Percentiles rank a stretch among this genome's conserved stretches.
Conservation (phyloP, 2,329 filamentous ascomycete species). For the Ophiocordyceps robertsii region DNA sequence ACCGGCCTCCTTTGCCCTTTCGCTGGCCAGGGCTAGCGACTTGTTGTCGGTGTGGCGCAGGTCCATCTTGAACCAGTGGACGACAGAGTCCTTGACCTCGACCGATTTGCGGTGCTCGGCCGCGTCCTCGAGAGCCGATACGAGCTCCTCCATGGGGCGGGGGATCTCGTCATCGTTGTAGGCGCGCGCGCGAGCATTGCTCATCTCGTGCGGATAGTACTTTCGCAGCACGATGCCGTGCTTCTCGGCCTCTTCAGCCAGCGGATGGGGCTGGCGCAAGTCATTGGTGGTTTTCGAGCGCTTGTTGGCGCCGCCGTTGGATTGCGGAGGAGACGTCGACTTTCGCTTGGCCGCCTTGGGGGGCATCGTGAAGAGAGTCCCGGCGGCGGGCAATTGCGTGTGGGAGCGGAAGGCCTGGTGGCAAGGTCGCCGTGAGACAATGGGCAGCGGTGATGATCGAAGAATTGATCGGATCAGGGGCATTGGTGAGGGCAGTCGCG, state of each 20-base stretch:
- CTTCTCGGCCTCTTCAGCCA: conserved; percentile 30
- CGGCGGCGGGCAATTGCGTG: neutral
- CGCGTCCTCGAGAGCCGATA: conserved; percentile 49
- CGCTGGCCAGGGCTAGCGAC: conserved; percentile 50
- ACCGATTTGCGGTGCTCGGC: conserved; percentile 36
- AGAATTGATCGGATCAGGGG: neutral
- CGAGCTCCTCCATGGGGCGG: conserved; percentile 59
- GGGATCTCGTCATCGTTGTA: conserved; percentile 60
- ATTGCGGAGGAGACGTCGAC: conserved; percentile 6
- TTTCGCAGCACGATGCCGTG: conserved; percentile 55
- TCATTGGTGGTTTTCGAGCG: conserved; percentile 17
- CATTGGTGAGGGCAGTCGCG: conserved; percentile 1
- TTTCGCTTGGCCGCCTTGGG: conserved; percentile 15
- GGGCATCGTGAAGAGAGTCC: conserved; percentile 13
- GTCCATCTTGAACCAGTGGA: conserved; percentile 89
- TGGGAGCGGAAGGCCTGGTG: neutral
- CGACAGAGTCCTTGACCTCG: conserved; percentile 45
- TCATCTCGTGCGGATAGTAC: conserved; percentile 82
- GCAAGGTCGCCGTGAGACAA: neutral
- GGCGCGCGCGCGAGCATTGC: conserved; percentile 58
- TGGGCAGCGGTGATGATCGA: neutral
- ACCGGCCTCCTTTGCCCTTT: conserved; percentile 49
- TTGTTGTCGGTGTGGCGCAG: conserved; percentile 63
- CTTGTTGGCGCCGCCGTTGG: conserved; percentile 17
- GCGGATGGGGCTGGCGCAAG: conserved; percentile 31